Evolutionary conservation across 345 rosid genomes (phyloP).

Genomic region (Lenwebbia sp.): DNA sequence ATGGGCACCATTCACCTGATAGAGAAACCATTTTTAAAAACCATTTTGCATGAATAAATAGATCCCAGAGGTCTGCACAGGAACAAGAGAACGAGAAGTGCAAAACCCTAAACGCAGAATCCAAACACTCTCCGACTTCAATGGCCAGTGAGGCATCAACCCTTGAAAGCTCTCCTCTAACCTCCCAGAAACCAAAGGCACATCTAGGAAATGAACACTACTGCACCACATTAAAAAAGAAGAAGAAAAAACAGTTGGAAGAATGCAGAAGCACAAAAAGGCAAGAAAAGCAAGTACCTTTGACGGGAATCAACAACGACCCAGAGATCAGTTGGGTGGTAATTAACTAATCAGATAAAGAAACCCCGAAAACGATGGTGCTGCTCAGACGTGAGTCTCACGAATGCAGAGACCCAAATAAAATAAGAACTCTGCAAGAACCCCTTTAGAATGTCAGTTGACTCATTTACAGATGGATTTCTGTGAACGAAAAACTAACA

Average conservation of each 20-base stretch:
- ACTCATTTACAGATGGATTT: background rate
- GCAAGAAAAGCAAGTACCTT: background rate
- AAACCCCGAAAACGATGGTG: background rate
- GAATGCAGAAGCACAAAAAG: background rate
- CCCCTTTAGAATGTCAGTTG: background rate
- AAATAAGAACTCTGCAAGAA: background rate
- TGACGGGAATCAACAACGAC: background rate
- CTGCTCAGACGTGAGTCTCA: constrained; percentile 1
- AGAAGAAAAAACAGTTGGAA: background rate
- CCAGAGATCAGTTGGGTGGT: background rate
- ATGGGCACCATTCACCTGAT: background rate
- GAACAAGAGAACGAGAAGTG: background rate
- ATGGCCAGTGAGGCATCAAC: background rate
- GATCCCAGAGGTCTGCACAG: background rate
- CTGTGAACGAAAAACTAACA: background rate
- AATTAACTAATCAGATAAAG: background rate
- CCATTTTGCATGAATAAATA: background rate
- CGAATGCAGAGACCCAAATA: background rate
- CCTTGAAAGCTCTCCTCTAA: background rate
- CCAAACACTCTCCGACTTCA: background rate
- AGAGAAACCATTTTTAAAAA: background rate
- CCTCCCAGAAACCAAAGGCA: background rate
- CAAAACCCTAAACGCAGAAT: background rate
- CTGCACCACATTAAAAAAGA: no score
- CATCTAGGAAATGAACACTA: background rate